Conservation (phyloP, 169 alveolate genomes). For the Plasmodium fragile region DNA sequence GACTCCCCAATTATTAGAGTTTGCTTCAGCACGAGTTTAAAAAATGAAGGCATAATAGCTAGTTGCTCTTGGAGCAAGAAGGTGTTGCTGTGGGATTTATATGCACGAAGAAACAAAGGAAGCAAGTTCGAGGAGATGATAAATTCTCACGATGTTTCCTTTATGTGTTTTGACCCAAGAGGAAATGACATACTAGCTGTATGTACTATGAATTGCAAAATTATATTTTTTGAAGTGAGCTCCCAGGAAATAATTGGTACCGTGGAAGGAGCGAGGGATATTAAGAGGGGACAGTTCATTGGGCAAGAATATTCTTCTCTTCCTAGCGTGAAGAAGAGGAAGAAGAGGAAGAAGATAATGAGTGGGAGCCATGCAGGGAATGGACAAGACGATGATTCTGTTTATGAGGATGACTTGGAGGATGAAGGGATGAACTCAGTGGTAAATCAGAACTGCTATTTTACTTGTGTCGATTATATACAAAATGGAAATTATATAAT, state of each 20-base stretch:
- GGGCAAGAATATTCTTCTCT: slow-evolving; percentile 85
- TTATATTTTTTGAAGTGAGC: slow-evolving; percentile 88
- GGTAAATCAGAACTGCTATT: slow-evolving; percentile 37
- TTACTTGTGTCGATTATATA: slow-evolving; percentile 42
- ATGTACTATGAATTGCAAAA: slow-evolving; percentile 85
- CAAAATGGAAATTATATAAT: slow-evolving; percentile 52
- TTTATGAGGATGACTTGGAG: slow-evolving; percentile 20
- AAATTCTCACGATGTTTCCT: slow-evolving; percentile 91
- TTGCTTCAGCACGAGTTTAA: slow-evolving; percentile 89
- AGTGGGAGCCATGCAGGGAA: neutral
- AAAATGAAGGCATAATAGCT: slow-evolving; percentile 89
- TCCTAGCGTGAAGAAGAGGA: slow-evolving; percentile 52
- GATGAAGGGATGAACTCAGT: slow-evolving; percentile 43
- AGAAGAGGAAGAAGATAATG: slow-evolving; percentile 9
- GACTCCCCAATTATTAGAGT: slow-evolving; percentile 93
- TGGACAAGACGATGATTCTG: neutral
- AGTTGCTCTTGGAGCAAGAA: slow-evolving; percentile 97
- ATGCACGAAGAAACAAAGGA: slow-evolving; percentile 91
- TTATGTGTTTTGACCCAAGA: slow-evolving; percentile 92
- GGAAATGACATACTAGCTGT: slow-evolving; percentile 94
- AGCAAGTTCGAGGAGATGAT: slow-evolving; percentile 91
- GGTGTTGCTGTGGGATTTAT: slow-evolving; percentile 91
- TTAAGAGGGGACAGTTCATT: slow-evolving; percentile 85
- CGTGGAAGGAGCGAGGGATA: slow-evolving; percentile 91
- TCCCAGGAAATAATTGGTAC: slow-evolving; percentile 86